phyloP scores from a whole-genome alignment of 2,329 filamentous ascomycete species.

The Fusarium irregulare region DNA sequence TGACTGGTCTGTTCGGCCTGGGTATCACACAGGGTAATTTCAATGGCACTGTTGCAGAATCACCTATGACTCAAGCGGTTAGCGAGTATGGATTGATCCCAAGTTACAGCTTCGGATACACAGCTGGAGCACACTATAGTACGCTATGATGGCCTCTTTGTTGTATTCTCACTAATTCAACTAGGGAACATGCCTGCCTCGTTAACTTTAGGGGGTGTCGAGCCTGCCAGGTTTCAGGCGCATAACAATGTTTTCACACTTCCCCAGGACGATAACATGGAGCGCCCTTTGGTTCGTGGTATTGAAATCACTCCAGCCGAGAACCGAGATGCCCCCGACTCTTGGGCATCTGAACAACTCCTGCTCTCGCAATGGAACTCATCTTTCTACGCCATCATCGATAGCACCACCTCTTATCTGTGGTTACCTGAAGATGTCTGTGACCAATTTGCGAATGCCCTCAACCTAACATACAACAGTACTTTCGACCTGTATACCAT shows the following conservation, averaged over 20 bases:
- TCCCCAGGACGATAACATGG: constrained; percentile 65
- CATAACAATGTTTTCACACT: constrained; percentile 71
- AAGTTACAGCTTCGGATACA: constrained; percentile 80
- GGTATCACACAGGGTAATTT: constrained; percentile 68
- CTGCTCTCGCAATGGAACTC: constrained; percentile 59
- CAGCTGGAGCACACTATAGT: constrained; percentile 80
- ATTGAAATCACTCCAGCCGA: constrained; percentile 57
- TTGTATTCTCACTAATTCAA: constrained; percentile 16
- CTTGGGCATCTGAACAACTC: constrained; percentile 55
- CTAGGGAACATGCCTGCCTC: constrained; percentile 60
- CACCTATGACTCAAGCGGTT: constrained; percentile 67
- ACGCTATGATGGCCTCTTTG: constrained; percentile 44
- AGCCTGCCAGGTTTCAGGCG: constrained; percentile 68
- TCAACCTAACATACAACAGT: constrained; percentile 74
- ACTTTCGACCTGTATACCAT: constrained; percentile 73
- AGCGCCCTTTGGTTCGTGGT: constrained; percentile 70
- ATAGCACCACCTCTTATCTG: constrained; percentile 72
- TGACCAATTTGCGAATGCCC: constrained; percentile 70
- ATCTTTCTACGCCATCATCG: constrained; percentile 66
- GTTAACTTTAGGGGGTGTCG: constrained; percentile 77
- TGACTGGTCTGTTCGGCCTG: constrained; percentile 66
- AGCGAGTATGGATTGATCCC: constrained; percentile 70
- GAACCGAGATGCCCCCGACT: constrained; percentile 44
- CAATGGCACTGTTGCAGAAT: constrained; percentile 59
- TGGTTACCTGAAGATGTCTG: constrained; percentile 72